Percentiles rank a stretch among this genome's conserved stretches.
Evolutionary conservation across 305 asterid genomes (phyloP).

Genomic region (Solanum hybrid): DNA sequence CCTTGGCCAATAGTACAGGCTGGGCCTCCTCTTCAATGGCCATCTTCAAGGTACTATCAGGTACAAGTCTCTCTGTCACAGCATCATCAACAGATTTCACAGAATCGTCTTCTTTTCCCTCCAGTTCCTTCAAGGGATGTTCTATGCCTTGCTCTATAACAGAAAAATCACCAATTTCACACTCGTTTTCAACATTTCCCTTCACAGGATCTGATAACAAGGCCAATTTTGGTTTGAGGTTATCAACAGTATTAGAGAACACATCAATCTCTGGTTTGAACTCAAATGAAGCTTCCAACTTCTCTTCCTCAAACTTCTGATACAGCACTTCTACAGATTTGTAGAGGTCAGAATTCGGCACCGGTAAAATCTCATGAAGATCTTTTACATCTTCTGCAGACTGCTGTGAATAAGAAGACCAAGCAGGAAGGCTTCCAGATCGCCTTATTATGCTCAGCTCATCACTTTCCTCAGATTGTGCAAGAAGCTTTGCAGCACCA

Average conservation of each 20-base stretch:
- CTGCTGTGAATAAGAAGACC: conserved; percentile 29
- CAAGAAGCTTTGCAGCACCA: conserved; percentile 15
- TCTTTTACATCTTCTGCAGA: conserved; percentile 59
- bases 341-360: conserved; percentile 41
- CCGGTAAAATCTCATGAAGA: conserved; percentile 77
- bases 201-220: conserved; percentile 22
- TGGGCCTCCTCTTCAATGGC: conserved; percentile 25
- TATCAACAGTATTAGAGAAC: conserved; percentile 21
- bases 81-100: conserved; percentile 21
- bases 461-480: conserved; percentile 22
- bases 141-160: conserved; percentile 51
- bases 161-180: conserved; percentile 42
- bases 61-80: conserved; percentile 18
- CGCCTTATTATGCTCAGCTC: conserved; percentile 26
- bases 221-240: conserved; percentile 18
- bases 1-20: conserved; percentile 19
- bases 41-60: conserved; percentile 15
- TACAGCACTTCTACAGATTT: conserved; percentile 63
- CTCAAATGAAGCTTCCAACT: conserved; percentile 22
- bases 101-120: conserved; percentile 23
- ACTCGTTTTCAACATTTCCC: conserved; percentile 28
- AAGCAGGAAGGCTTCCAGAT: conserved; percentile 51
- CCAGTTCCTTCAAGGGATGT: conserved; percentile 27
- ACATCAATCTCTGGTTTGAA: conserved; percentile 29
- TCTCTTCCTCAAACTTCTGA: conserved; percentile 60